Evolutionary conservation across 257 asterid genomes (phyloP).

Genomic region (Petunia secreta): DNA sequence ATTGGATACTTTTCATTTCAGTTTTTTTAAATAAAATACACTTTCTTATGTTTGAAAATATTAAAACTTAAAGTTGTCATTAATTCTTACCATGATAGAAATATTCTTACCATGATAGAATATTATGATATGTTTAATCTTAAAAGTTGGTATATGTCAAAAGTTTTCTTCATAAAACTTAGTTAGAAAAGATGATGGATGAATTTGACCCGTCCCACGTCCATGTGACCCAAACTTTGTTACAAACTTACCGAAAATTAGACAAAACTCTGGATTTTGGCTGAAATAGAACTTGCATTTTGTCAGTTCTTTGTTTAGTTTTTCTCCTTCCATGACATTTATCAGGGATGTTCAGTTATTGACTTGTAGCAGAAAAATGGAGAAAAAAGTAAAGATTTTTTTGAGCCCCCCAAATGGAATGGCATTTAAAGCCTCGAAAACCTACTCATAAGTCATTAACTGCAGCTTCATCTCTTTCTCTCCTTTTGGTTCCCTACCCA

Average conservation of each 20-base stretch:
- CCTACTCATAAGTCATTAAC: background rate
- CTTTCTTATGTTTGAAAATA: no score
- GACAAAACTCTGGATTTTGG: conserved; percentile 39
- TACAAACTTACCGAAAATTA: background rate
- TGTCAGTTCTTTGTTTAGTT: conserved; percentile 30
- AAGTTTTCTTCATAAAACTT: no score
- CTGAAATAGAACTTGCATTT: conserved; percentile 34
- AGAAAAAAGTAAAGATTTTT: background rate
- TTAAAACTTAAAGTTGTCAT: no score
- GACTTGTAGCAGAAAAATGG: background rate
- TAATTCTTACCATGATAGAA: no score
- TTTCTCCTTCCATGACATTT: background rate
- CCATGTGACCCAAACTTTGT: no score
- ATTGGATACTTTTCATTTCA: no score
- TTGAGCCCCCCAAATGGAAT: background rate
- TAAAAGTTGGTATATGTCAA: no score
- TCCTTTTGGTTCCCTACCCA: conserved; percentile 43
- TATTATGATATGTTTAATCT: no score
- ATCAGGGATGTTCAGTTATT: conserved; percentile 29
- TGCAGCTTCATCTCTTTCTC: background rate
- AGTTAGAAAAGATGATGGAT: no score
- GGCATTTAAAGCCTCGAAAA: background rate
- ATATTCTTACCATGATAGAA: no score
- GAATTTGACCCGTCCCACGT: no score
- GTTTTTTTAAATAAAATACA: no score